A percentile compares a stretch with the other conserved stretches of the same genome.
Evolutionary conservation across 768 basidiomycete genomes (phyloP).

Genomic region (Cubamyces sp.): DNA sequence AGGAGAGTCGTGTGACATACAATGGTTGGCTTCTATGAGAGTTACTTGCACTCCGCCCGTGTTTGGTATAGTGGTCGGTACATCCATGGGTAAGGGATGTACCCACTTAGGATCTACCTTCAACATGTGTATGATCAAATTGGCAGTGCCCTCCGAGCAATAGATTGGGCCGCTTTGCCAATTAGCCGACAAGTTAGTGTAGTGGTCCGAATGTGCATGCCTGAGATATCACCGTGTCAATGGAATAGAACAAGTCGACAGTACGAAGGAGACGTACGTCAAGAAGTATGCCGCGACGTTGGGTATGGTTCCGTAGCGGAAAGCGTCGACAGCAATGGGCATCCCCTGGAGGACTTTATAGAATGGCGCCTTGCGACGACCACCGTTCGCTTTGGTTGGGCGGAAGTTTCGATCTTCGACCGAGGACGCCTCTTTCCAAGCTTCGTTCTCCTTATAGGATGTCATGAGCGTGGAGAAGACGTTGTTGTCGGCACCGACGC

Average conservation of each 20-base stretch:
- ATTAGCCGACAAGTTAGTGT: conserved; percentile 84
- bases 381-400: conserved; percentile 49
- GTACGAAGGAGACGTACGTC: conserved; percentile 54
- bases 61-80: conserved; percentile 72
- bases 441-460: conserved; percentile 77
- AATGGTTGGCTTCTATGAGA: conserved; percentile 97
- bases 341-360: conserved; percentile 96
- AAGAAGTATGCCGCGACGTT: conserved; percentile 89
- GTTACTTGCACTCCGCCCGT: conserved; percentile 89
- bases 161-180: conserved; percentile 96
- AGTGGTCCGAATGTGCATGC: conserved; percentile 97
- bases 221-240: conserved; percentile 42
- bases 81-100: conserved; percentile 81
- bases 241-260: background rate
- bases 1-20: conserved; percentile 40
- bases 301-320: conserved; percentile 91
- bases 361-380: conserved; percentile 83
- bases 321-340: conserved; percentile 98
- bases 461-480: conserved; percentile 89
- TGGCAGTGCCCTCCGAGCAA: conserved; percentile 93
- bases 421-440: conserved; percentile 80
- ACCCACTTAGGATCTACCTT: conserved; percentile 90
- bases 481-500: conserved; percentile 26
- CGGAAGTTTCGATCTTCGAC: conserved; percentile 53
- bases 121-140: conserved; percentile 90